These are phyloP conservation scores for Cucumis hystrix DNA, from an alignment of 306 rosid genomes.

Conservation along the genomic window DNA sequence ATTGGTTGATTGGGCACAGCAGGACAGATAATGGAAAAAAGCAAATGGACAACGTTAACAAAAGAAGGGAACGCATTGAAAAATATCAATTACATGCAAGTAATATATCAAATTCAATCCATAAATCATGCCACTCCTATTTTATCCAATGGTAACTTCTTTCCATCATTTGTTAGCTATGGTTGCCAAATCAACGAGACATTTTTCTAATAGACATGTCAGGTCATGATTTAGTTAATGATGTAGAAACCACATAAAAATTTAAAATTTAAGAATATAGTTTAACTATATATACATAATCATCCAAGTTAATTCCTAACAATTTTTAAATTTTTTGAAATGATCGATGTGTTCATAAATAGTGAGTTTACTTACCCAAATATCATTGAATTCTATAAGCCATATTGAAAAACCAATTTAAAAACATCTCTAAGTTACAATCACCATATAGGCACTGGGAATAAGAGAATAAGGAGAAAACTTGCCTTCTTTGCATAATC, in stretches of 20 bases:
- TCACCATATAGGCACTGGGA: not conserved
- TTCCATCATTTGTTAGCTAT: not conserved
- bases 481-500: conserved; percentile 56
- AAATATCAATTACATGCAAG: not conserved
- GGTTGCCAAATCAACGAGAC: not conserved
- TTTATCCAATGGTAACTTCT: not conserved
- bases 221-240: not conserved
- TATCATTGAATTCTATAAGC: not conserved
- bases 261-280: not conserved
- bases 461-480: not conserved
- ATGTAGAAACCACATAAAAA: not conserved
- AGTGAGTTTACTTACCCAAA: not conserved
- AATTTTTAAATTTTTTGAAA: not conserved
- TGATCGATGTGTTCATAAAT: not conserved
- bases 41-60: not conserved
- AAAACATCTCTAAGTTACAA: not conserved
- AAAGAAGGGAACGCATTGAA: not conserved
- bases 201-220: not conserved
- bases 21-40: not conserved
- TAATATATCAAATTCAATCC: not conserved
- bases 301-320: not conserved
- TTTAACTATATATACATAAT: not conserved
- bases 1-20: not conserved
- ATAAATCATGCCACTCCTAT: not conserved
- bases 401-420: not conserved